Percentiles rank a stretch among this genome's conserved stretches.
phyloP scores from a whole-genome alignment of 2,329 filamentous ascomycete genomes.

The Dactylellina cionopaga region DNA sequence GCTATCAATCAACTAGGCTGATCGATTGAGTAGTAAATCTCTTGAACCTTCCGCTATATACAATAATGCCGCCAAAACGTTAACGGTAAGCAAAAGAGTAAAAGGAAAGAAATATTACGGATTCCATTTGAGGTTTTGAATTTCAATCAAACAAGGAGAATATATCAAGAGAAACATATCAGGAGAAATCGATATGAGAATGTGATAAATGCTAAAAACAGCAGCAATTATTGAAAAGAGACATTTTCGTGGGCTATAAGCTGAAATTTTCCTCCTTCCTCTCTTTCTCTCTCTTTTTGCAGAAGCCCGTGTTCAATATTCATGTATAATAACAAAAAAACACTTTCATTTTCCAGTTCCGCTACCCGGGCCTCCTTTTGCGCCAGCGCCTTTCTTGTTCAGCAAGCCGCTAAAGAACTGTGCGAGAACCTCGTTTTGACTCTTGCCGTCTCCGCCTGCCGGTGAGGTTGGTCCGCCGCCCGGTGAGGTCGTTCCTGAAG shows the following conservation, averaged over 20 bases:
- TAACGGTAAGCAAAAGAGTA: not conserved
- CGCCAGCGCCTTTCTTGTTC: constrained; percentile 61
- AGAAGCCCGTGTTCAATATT: not conserved
- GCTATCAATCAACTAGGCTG: too few species aligned
- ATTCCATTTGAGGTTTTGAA: constrained; percentile 10
- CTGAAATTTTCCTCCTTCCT: not conserved
- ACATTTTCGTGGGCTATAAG: not conserved
- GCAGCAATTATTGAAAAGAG: constrained; percentile 8
- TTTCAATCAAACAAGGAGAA: not conserved
- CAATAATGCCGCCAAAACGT: constrained; percentile 19
- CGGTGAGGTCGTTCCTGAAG: constrained; percentile 13
- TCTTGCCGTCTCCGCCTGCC: constrained; percentile 60
- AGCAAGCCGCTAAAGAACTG: constrained; percentile 71
- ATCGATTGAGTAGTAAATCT: too few species aligned
- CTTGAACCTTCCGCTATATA: constrained; percentile 35
- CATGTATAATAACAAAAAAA: too few species aligned
- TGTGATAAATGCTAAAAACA: not conserved
- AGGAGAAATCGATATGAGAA: too few species aligned
- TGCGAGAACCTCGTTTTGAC: constrained; percentile 70
- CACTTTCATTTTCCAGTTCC: constrained; percentile 5
- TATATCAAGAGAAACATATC: not conserved
- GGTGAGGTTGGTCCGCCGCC: constrained; percentile 56
- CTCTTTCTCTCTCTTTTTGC: not conserved
- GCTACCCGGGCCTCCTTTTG: constrained; percentile 23
- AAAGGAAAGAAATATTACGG: constrained; percentile 6